Evolutionary conservation across 345 rosid genomes (phyloP), one percentile per base, ranked within the genome.

Genomic region (Salix koriyanagi): DNA sequence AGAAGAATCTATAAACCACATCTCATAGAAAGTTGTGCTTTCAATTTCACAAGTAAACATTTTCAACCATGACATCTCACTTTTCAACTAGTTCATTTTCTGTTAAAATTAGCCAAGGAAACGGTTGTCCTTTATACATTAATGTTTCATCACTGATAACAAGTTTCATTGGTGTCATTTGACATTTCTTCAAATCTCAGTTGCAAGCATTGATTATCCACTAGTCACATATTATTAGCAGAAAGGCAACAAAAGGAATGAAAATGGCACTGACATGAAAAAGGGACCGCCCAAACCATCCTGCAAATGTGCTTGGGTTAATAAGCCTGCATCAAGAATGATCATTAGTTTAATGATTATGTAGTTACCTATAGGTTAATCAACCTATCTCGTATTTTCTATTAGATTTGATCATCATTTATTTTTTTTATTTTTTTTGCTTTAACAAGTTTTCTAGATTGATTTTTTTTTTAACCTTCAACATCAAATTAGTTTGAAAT

Each of bases 261-360:
- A 13, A 37, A 32, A 60, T 13, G 73, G 70, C 58, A 88, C 97
- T 87, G 80, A 92, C 97, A 87, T 93, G 98, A 79, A 91, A 96
- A 36, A 93, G 91, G 23, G 99, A 91, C 76, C 97, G 92, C 41
- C 99, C 98, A 85, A 96, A 96, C 99, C 99, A 96, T 65, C 99
- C 98, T 21, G 99, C 98, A 78, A 96, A 96, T 76, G 98, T 92
- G 87, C 98, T 92, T 39, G 98, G 99, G 86, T 96, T 96, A 56
- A 96, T 91, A 84, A 96, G 97, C 95, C 99, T 96, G 90, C 28
- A 37, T 74, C 56, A 76, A 48, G 69, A 80, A 70, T 46, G 41
- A 65, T 39, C 72, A 66, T 82, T 76, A 71, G 74, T 61, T 75
- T 8, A 37, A 34, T 74, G 73, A 72, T 13, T 9, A 25, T 61